Evolutionary conservation across 768 basidiomycete species (phyloP).

Genomic region (Tulasnella sp.): DNA sequence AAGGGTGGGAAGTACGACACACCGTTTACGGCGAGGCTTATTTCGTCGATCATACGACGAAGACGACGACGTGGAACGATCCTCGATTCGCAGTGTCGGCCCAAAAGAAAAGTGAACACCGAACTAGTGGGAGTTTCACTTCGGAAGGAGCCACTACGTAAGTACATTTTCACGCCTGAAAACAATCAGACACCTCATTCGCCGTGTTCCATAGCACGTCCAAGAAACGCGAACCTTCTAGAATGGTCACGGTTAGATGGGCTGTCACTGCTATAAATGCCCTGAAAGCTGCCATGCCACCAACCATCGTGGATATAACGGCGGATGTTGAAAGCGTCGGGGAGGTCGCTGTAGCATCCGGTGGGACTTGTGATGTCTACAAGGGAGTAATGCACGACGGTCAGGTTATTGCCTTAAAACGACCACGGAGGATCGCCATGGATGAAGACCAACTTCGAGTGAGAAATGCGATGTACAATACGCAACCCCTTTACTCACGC

Average conservation of each 20-base stretch:
- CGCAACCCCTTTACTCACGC: neutral
- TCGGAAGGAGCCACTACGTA: too few relatives aligned
- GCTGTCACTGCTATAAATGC: neutral
- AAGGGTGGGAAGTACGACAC: slow-evolving; percentile 99
- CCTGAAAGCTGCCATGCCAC: slow-evolving; percentile 3
- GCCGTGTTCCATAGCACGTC: too few relatives aligned
- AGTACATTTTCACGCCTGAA: too few relatives aligned
- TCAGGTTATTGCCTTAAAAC: neutral
- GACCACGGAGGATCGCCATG: slow-evolving; percentile 1
- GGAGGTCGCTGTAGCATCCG: neutral
- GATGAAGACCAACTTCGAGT: neutral
- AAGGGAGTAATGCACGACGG: slow-evolving; percentile 2
- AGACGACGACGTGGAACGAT: slow-evolving; percentile 99
- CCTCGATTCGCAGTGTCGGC: slow-evolving; percentile 88
- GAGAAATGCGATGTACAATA: neutral
- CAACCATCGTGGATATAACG: slow-evolving; percentile 8
- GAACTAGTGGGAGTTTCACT: neutral
- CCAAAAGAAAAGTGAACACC: slow-evolving; percentile 33
- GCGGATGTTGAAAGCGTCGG: neutral
- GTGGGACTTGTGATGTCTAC: slow-evolving; percentile 12
- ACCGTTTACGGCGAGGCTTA: slow-evolving; percentile 96
- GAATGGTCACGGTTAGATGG: neutral
- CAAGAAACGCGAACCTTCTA: neutral
- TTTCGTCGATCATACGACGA: slow-evolving; percentile 99
- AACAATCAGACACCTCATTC: too few relatives aligned